Evolutionary conservation across 164 flowering plant genomes (phyloP).

Genomic region (Umbilicus rupestris): DNA sequence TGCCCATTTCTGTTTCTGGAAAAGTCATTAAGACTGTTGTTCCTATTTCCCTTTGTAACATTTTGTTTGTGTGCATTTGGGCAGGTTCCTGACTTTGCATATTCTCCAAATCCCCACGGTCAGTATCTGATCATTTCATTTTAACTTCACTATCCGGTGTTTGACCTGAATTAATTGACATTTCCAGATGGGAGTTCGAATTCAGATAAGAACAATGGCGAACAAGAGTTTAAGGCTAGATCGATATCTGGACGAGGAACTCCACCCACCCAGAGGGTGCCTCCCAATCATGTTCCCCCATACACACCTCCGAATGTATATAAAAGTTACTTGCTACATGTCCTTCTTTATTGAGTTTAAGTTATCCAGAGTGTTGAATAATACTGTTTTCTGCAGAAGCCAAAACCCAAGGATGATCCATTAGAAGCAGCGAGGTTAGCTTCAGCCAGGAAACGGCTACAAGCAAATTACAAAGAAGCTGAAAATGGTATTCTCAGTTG

Average conservation of each 20-base stretch:
- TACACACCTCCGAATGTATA: conserved; percentile 34
- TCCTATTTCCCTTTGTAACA: background rate
- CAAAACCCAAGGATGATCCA: conserved; percentile 24
- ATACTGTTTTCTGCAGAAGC: conserved; percentile 30
- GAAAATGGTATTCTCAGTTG: conserved; percentile 52
- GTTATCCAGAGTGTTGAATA: background rate
- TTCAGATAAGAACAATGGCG: conserved; percentile 46
- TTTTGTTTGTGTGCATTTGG: conserved; percentile 16
- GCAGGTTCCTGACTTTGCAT: conserved; percentile 71
- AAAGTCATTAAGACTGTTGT: background rate
- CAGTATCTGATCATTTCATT: conserved; percentile 27
- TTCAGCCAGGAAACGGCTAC: conserved; percentile 81
- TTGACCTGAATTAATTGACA: background rate
- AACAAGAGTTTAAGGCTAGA: conserved; percentile 42
- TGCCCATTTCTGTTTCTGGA: background rate
- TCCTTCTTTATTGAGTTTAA: background rate
- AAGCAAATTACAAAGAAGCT: conserved; percentile 80
- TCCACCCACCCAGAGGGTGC: conserved; percentile 26
- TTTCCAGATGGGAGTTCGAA: conserved; percentile 46
- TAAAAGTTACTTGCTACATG: background rate
- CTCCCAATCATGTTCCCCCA: conserved; percentile 23
- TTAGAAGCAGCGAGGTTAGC: conserved; percentile 67
- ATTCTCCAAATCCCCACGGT: conserved; percentile 77
- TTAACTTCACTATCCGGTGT: conserved; percentile 3
- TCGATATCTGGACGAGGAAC: conserved; percentile 32